These are phyloP conservation scores for Cenchrus americanus DNA, from an alignment of 176 grass and related monocot genomes.

Conservation along the genomic window DNA sequence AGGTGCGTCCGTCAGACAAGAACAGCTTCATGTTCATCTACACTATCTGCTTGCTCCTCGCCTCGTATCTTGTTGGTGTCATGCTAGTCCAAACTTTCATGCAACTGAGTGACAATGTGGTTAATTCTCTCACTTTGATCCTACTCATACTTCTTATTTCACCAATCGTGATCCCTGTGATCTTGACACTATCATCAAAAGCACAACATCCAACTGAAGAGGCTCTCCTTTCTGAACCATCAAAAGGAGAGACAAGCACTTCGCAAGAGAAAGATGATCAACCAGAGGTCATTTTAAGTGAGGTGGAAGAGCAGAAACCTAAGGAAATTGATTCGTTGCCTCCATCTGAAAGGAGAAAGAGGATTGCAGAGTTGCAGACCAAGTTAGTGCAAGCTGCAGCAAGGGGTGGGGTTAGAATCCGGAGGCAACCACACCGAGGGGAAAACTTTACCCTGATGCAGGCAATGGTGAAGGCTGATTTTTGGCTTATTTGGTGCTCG, in stretches of 20 bases:
- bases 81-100: constrained; percentile 87
- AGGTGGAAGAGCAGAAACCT: constrained; percentile 77
- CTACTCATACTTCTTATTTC: constrained; percentile 67
- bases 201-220: constrained; percentile 62
- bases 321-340: constrained; percentile 66
- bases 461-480: constrained; percentile 87
- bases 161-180: constrained; percentile 65
- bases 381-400: constrained; percentile 69
- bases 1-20: constrained; percentile 77
- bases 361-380: constrained; percentile 68
- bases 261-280: constrained; percentile 56
- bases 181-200: constrained; percentile 68
- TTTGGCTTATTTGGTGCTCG: constrained; percentile 91
- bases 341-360: constrained; percentile 66
- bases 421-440: constrained; percentile 67
- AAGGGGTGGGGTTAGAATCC: constrained; percentile 73
- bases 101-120: constrained; percentile 51
- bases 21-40: constrained; percentile 88
- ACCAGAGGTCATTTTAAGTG: constrained; percentile 72
- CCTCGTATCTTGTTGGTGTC: constrained; percentile 85
- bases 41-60: constrained; percentile 77
- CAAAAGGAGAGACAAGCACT: constrained; percentile 63
- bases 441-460: constrained; percentile 91
- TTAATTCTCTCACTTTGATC: constrained; percentile 55
- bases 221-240: constrained; percentile 50